Conservation (phyloP, 768 basidiomycete species). For the Xanthoconium stramineum region DNA sequence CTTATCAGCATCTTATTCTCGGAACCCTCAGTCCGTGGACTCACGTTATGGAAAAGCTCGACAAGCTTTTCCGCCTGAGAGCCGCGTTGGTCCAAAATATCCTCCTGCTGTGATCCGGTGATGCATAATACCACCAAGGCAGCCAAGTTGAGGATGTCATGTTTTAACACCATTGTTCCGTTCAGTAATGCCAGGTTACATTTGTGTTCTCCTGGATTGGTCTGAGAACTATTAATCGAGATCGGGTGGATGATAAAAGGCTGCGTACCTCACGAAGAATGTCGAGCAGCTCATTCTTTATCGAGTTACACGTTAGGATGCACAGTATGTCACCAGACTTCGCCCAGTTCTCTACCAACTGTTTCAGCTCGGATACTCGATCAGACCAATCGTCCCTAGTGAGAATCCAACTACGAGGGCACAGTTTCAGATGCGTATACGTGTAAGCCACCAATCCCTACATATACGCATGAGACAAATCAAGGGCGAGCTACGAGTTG, state of each 20-base stretch:
- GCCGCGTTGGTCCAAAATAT: conserved; percentile 2
- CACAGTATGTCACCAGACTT: conserved; percentile 1
- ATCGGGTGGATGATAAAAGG: neutral
- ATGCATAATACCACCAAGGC: conserved; percentile 12
- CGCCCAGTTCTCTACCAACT: conserved; percentile 8
- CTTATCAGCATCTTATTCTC: conserved; percentile 1
- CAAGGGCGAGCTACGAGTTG: neutral
- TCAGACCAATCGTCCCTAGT: conserved; percentile 6
- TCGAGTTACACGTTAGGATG: conserved; percentile 10
- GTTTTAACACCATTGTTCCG: conserved; percentile 8
- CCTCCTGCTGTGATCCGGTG: conserved; percentile 2
- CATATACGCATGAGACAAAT: conserved; percentile 1
- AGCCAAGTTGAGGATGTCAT: conserved; percentile 21
- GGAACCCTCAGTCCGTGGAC: neutral
- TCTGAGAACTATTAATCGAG: conserved; percentile 13
- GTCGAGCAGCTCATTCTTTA: conserved; percentile 10
- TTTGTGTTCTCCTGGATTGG: conserved; percentile 12
- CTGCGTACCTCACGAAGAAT: conserved; percentile 18
- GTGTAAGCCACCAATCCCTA: conserved; percentile 30
- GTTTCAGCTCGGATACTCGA: conserved; percentile 7
- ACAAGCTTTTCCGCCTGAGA: conserved; percentile 7
- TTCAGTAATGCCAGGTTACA: conserved; percentile 25
- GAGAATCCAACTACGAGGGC: conserved; percentile 11
- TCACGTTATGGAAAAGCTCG: conserved; percentile 26
- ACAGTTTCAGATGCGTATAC: conserved; percentile 25